phyloP scores from a whole-genome alignment of 805 yeast genomes.

The Candida cerambycidarum region DNA sequence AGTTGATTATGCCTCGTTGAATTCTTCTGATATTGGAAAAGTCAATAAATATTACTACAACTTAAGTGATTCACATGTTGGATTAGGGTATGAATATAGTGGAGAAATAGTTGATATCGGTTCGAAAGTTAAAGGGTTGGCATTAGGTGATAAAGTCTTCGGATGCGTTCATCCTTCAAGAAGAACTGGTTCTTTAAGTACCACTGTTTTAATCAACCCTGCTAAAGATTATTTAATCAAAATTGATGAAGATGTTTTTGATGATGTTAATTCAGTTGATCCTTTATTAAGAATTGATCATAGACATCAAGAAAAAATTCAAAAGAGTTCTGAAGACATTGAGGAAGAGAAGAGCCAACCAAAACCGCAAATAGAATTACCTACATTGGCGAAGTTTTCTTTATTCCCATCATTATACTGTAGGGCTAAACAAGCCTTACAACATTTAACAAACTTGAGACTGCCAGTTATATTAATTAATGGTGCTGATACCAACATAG shows the following conservation, averaged over 20 bases:
- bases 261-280: slow-evolving; percentile 22
- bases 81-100: slow-evolving; percentile 69
- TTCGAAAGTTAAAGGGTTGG: slow-evolving; percentile 28
- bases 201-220: slow-evolving; percentile 57
- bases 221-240: slow-evolving; percentile 39
- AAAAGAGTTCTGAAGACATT: slow-evolving; percentile 14
- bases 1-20: slow-evolving; percentile 58
- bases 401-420: slow-evolving; percentile 35
- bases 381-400: slow-evolving; percentile 34
- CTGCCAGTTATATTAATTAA: slow-evolving; percentile 36
- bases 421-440: slow-evolving; percentile 36
- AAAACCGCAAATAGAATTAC: slow-evolving; percentile 14
- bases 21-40: slow-evolving; percentile 65
- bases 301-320: slow-evolving; percentile 1
- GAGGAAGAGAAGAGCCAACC: not conserved
- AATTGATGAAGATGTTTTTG: slow-evolving; percentile 25
- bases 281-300: slow-evolving; percentile 20
- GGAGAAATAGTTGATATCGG: slow-evolving; percentile 64
- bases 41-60: slow-evolving; percentile 54
- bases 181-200: slow-evolving; percentile 57
- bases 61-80: slow-evolving; percentile 53
- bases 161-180: slow-evolving; percentile 56
- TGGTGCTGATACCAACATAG: slow-evolving; percentile 44
- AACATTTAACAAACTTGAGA: slow-evolving; percentile 20
- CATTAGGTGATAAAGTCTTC: slow-evolving; percentile 63